Evolutionary conservation across 768 basidiomycete genomes (phyloP).

Genomic region (Termitomyces bulborhizus): DNA sequence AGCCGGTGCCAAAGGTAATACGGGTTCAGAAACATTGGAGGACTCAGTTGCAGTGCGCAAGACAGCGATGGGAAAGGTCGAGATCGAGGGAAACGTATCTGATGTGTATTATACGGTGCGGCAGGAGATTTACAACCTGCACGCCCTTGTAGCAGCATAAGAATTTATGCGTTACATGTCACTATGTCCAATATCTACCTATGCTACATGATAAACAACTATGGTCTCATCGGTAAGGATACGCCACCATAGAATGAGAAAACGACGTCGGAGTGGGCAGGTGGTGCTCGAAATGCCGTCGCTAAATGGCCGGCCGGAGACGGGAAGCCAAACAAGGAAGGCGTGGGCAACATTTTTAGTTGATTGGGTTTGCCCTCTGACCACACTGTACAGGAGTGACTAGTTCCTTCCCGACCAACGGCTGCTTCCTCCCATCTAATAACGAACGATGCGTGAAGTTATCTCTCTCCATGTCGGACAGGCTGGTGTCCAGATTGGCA

Average conservation of each 20-base stretch:
- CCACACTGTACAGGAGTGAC: constrained; percentile 17
- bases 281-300: not conserved
- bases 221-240: no score
- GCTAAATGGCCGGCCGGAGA: constrained; percentile 16
- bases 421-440: constrained; percentile 7
- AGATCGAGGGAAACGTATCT: constrained; percentile 85
- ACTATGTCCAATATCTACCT: no score
- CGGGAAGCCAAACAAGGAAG: constrained; percentile 20
- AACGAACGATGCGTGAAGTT: constrained; percentile 81
- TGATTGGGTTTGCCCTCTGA: constrained; percentile 25
- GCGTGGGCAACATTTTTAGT: constrained; percentile 20
- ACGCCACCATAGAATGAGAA: no score
- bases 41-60: constrained; percentile 87
- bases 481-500: constrained; percentile 96
- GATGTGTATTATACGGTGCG: constrained; percentile 87
- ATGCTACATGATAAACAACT: no score
- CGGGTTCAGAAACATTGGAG: constrained; percentile 39
- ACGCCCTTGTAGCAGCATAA: constrained; percentile 78
- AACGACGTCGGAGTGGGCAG: no score
- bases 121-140: constrained; percentile 82
- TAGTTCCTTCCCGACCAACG: constrained; percentile 13
- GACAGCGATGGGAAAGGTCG: constrained; percentile 76
- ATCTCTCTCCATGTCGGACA: constrained; percentile 99
- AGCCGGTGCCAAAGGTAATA: constrained; percentile 39
- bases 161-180: not conserved